phyloP scores from a whole-genome alignment of 139 green algal genomes.

The Medakamo hakoo region DNA sequence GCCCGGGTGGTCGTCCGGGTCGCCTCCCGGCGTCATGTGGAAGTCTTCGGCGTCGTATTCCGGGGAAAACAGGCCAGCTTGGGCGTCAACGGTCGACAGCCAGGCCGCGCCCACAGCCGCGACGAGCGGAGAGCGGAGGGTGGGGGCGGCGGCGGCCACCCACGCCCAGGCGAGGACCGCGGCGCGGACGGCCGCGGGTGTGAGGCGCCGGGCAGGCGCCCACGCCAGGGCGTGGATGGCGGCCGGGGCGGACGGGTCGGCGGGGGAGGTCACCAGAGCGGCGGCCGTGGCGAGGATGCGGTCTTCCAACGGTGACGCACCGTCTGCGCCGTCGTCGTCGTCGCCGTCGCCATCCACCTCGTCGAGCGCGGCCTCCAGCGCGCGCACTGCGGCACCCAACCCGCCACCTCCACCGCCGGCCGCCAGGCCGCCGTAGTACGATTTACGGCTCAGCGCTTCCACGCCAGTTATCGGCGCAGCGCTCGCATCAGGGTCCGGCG shows the following conservation, averaged over 20 bases:
- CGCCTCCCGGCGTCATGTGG: constrained; percentile 1
- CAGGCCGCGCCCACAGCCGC: constrained; percentile 30
- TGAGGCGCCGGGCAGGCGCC: constrained; percentile 21
- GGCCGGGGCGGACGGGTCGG: not conserved
- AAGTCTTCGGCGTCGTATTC: not conserved
- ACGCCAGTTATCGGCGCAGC: not conserved
- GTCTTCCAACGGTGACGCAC: not conserved
- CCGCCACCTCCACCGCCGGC: not conserved
- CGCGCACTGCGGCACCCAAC: not conserved
- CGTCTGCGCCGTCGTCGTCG: not conserved
- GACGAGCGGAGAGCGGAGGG: constrained; percentile 31
- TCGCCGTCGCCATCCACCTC: no score
- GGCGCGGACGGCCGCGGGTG: constrained; percentile 24
- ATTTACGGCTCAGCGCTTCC: not conserved
- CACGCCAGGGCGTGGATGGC: constrained; percentile 24
- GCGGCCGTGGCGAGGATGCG: constrained; percentile 21
- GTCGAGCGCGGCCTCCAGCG: not conserved
- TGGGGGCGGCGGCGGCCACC: constrained; percentile 25
- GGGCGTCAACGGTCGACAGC: constrained; percentile 23
- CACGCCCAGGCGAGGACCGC: constrained; percentile 38
- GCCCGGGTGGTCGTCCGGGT: not conserved
- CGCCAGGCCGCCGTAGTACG: not conserved
- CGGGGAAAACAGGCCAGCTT: constrained; percentile 40
- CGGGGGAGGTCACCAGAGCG: constrained; percentile 11
- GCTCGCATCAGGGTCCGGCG: not conserved